phyloP scores from a whole-genome alignment of 176 grass and related monocot species.

The Eragrostis curvula region DNA sequence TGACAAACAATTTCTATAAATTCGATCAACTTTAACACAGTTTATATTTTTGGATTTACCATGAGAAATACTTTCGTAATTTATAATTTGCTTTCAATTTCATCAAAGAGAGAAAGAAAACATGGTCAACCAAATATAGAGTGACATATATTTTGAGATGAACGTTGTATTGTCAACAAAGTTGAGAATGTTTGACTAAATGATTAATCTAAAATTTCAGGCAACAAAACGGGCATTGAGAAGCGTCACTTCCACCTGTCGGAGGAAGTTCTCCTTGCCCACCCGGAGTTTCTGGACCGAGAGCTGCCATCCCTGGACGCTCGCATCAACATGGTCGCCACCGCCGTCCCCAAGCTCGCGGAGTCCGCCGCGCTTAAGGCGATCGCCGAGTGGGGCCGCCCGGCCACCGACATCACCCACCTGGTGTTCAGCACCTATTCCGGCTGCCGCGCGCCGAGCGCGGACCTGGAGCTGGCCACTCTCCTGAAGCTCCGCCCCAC shows the following conservation, averaged over 20 bases:
- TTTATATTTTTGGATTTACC: no score
- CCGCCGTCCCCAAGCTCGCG: constrained; percentile 51
- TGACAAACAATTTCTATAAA: no score
- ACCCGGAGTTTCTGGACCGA: constrained; percentile 38
- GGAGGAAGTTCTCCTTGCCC: constrained; percentile 27
- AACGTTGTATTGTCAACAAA: no score
- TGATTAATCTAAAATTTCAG: constrained; percentile 6
- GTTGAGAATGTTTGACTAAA: no score
- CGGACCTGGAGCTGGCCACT: constrained; percentile 35
- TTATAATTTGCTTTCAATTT: no score
- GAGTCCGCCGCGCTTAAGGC: constrained; percentile 47
- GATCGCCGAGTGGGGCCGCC: constrained; percentile 67
- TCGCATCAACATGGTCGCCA: constrained; percentile 31
- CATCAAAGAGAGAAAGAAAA: no score
- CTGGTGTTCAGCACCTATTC: constrained; percentile 56
- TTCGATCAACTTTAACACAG: no score
- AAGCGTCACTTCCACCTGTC: constrained; percentile 49
- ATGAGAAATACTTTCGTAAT: no score
- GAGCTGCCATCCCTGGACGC: constrained; percentile 50
- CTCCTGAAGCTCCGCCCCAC: constrained; percentile 52
- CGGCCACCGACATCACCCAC: constrained; percentile 60
- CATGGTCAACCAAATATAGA: no score
- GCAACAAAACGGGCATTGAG: constrained; percentile 47
- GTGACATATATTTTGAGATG: no score
- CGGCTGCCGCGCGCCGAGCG: constrained; percentile 42